phyloP scores from a whole-genome alignment of 2,329 filamentous ascomycete genomes.

The Beauveria sp. region DNA sequence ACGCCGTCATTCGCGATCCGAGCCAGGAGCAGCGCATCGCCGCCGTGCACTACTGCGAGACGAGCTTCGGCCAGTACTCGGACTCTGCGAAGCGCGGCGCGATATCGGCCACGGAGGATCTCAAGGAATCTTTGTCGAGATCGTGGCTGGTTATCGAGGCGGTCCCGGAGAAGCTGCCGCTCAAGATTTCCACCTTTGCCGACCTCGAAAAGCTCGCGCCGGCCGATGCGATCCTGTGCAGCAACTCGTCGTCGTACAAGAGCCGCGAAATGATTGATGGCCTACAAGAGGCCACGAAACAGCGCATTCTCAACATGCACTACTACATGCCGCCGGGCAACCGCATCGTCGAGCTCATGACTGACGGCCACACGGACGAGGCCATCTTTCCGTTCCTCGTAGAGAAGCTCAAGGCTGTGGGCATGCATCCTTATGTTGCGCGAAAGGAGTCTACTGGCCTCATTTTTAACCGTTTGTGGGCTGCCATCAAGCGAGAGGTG shows the following conservation, averaged over 20 bases:
- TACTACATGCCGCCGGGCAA: slow-evolving; percentile 42
- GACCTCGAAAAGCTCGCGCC: slow-evolving; percentile 36
- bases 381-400: slow-evolving; percentile 38
- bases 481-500: slow-evolving; percentile 45
- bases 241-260: slow-evolving; percentile 46
- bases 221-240: slow-evolving; percentile 39
- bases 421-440: slow-evolving; percentile 33
- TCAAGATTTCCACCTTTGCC: slow-evolving; percentile 41
- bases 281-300: slow-evolving; percentile 28
- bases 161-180: slow-evolving; percentile 40
- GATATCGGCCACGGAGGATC: slow-evolving; percentile 25
- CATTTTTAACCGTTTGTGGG: slow-evolving; percentile 50
- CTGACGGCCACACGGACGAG: slow-evolving; percentile 34
- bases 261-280: slow-evolving; percentile 39
- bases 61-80: slow-evolving; percentile 25
- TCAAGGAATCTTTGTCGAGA: slow-evolving; percentile 32
- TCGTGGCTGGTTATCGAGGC: slow-evolving; percentile 49
- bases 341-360: slow-evolving; percentile 47
- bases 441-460: slow-evolving; percentile 43
- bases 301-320: slow-evolving; percentile 41
- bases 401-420: slow-evolving; percentile 30
- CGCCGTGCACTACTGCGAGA: slow-evolving; percentile 31
- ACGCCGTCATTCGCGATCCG: slow-evolving; percentile 36
- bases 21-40: slow-evolving; percentile 26
- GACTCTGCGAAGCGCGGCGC: slow-evolving; percentile 19